phyloP scores from a whole-genome alignment of 768 basidiomycete species.

The Tulasnella sp. region DNA sequence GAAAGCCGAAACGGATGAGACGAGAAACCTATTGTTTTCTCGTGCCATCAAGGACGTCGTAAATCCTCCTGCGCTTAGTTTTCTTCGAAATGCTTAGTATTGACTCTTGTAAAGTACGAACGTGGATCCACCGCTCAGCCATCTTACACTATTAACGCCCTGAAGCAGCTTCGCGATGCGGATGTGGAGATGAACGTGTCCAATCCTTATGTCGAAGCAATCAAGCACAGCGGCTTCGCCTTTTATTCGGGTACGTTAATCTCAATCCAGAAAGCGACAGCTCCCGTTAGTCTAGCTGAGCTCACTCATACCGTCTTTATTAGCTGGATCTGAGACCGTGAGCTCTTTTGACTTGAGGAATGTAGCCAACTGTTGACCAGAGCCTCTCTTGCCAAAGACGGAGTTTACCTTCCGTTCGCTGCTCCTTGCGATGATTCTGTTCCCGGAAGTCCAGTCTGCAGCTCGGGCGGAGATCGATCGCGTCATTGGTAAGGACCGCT shows the following conservation, averaged over 20 bases:
- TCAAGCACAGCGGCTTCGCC: background rate
- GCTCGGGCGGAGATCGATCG: slow-evolving; percentile 31
- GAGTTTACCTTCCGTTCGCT: background rate
- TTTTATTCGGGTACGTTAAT: background rate
- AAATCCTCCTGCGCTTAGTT: background rate
- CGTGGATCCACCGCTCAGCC: background rate
- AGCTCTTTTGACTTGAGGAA: too few relatives aligned
- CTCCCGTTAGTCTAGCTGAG: too few relatives aligned
- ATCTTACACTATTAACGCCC: background rate
- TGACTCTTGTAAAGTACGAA: background rate
- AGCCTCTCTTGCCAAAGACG: background rate
- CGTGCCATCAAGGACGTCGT: background rate
- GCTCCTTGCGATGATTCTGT: background rate
- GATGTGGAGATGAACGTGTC: background rate
- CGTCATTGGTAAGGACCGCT: slow-evolving; percentile 24
- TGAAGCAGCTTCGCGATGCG: background rate
- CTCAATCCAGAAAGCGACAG: background rate
- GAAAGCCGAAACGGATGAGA: background rate
- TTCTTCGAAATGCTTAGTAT: background rate
- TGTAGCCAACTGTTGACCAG: background rate
- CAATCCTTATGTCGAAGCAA: background rate
- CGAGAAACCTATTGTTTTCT: background rate
- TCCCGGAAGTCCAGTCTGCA: slow-evolving; percentile 15
- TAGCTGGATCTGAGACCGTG: background rate
- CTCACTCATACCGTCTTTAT: background rate